Base-by-base conservation (phyloP, 2,329 filamentous ascomycete genomes). In the Fusarium secorum region DNA sequence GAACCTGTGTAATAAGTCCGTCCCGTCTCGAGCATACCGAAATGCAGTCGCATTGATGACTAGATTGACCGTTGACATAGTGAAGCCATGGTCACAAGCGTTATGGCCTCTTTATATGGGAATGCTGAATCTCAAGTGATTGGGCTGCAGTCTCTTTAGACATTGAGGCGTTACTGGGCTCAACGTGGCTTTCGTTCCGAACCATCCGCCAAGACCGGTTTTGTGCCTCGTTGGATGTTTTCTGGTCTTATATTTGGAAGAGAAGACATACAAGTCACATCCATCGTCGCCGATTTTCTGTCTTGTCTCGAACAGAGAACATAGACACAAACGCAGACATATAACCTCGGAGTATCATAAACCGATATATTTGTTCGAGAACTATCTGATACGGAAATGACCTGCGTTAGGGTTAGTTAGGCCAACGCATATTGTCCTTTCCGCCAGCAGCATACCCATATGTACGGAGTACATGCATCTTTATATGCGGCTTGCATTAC, bases 151-250 rank as follows among this genome's bases (percentile, higher is more conserved):
- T 32, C 32, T 42, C 51, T 53, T 35, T 33, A 58, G 60, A 60
- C 39, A 60, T 45, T 46, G 44, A 7, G 46, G 68, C 26, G 49
- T 58, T 33, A 24, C 38, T 51, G 32, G 36, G 36, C 55, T 54
- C 55, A 44, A 42, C 41, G 22, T 67, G 53, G 57, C 51, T 64
- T 64, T 56, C 30, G 15, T 70, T 57, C 70, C 69, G 61, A 59
- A 53, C 24, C 49, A 59, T 60, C 61, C 66, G 57, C 59, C 51
- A 51, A 52, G 46, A 51, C 49, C 44, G 56, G 67, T 58, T 17
- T 56, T 63, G 39, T 71, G 33, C 54, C 24, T 68, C 30, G 49
- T 55, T 30, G 26, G 60, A 57, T 20, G 22, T 26, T 64, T 55
- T 59, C 24, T 68, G 24, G 32, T 42, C 38, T 53, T 20, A 10